phyloP scores from a whole-genome alignment of 208 protist species.

The Leishmania gerbilli region DNA sequence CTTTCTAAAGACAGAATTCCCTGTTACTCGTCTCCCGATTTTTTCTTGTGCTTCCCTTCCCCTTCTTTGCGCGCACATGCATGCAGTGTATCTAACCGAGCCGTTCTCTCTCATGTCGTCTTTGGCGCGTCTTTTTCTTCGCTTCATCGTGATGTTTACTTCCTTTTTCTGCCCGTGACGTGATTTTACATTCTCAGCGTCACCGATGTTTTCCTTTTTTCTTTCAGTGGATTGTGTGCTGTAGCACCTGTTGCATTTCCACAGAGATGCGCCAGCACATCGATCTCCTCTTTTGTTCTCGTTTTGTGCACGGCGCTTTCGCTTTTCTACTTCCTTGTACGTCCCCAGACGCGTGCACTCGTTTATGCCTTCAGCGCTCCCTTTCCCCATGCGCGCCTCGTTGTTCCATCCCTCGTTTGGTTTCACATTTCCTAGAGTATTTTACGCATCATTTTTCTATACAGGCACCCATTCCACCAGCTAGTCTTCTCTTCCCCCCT shows the following conservation, averaged over 20 bases:
- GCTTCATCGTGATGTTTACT: neutral
- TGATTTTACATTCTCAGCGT: neutral
- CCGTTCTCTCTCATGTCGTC: conserved; percentile 1
- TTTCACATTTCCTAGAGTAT: conserved; percentile 8
- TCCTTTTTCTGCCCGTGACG: neutral
- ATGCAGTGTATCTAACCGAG: neutral
- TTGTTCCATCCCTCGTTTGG: neutral
- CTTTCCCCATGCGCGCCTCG: neutral
- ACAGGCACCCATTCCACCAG: neutral
- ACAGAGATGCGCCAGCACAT: neutral
- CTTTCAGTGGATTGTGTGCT: neutral
- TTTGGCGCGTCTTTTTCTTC: conserved; percentile 9
- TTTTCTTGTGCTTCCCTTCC: neutral
- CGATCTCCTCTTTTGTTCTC: neutral
- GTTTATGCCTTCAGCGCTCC: neutral
- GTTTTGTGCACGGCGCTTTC: conserved; percentile 2
- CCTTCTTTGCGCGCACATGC: conserved; percentile 1
- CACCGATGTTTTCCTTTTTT: conserved; percentile 1
- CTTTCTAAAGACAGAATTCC: conserved; percentile 18
- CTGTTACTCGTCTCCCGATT: neutral
- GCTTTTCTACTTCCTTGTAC: conserved; percentile 12
- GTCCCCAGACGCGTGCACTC: neutral
- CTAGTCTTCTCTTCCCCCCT: neutral
- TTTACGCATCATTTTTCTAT: neutral
- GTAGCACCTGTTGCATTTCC: neutral